A percentile compares a stretch with the other conserved stretches of the same genome.
Evolutionary conservation across 2,329 filamentous ascomycete genomes (phyloP).

Genomic region (Elsinoe ampelina): DNA sequence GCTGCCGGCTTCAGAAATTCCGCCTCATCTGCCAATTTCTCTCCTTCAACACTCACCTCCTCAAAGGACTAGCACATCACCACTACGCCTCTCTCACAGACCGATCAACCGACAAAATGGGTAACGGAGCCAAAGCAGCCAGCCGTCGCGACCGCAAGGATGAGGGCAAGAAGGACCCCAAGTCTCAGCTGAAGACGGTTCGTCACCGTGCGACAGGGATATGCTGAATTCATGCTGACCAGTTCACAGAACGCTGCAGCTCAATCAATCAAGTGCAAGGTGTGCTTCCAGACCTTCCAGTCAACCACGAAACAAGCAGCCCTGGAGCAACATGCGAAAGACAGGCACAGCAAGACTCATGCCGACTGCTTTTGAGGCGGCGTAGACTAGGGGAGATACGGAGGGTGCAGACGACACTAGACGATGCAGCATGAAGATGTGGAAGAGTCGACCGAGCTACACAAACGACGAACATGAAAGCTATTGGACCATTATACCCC

Average conservation of each 20-base stretch:
- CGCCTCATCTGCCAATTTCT: not conserved
- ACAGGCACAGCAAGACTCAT: slow-evolving; percentile 68
- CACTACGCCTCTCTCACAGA: not conserved
- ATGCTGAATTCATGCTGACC: not conserved
- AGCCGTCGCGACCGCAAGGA: slow-evolving; percentile 69
- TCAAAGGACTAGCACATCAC: not conserved
- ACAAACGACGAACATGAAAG: not conserved
- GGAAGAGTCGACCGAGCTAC: not conserved
- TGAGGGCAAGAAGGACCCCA: slow-evolving; percentile 37
- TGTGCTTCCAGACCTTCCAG: slow-evolving; percentile 71
- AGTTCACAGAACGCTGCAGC: slow-evolving; percentile 56
- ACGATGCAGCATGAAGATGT: not conserved
- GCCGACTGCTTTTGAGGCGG: slow-evolving; percentile 53
- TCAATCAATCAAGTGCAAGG: slow-evolving; percentile 65
- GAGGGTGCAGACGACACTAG: not conserved
- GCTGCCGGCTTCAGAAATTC: not conserved
- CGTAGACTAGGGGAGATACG: not conserved
- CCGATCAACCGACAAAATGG: slow-evolving; percentile 15
- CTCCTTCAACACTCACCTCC: not conserved
- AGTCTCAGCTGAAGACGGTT: slow-evolving; percentile 20
- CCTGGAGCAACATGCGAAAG: slow-evolving; percentile 60
- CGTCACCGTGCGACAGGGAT: not conserved
- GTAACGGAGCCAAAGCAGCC: slow-evolving; percentile 52
- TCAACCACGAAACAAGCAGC: slow-evolving; percentile 59
- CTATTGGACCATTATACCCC: not conserved